These are phyloP conservation scores for Aegilops bicornis DNA, from an alignment of 176 grass and related monocot species.

Conservation along the genomic window DNA sequence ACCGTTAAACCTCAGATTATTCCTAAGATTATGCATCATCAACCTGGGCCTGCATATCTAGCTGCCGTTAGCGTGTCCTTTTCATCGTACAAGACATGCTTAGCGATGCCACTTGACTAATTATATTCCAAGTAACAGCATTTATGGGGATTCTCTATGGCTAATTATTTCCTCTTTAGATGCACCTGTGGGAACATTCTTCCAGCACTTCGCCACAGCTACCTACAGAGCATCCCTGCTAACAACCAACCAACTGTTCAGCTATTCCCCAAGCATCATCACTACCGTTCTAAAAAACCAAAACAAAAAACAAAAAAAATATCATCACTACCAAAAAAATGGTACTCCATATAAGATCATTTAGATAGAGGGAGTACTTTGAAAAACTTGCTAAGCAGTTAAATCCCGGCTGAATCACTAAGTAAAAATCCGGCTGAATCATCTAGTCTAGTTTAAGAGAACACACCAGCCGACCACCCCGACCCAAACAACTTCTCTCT, in stretches of 20 bases:
- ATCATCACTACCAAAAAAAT: too few relatives aligned
- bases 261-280: not conserved
- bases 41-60: not conserved
- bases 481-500: not conserved
- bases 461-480: not conserved
- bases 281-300: too few relatives aligned
- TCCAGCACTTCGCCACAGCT: not conserved
- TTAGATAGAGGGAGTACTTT: too few relatives aligned
- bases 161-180: not conserved
- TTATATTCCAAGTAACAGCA: not conserved
- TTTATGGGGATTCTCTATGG: not conserved
- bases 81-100: not conserved
- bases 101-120: not conserved
- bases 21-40: not conserved
- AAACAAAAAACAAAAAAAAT: too few relatives aligned
- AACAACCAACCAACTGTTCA: not conserved
- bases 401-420: too few relatives aligned
- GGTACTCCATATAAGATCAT: too few relatives aligned
- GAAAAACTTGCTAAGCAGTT: too few relatives aligned
- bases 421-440: too few relatives aligned
- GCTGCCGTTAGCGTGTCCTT: not conserved
- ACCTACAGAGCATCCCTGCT: not conserved
- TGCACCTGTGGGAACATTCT: not conserved
- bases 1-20: too few relatives aligned
- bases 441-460: too few relatives aligned